A percentile compares a stretch with the other conserved stretches of the same genome.
These are phyloP conservation scores for Entonaema liquescens DNA, from an alignment of 495 filamentous ascomycete genomes.

Conservation along the genomic window DNA sequence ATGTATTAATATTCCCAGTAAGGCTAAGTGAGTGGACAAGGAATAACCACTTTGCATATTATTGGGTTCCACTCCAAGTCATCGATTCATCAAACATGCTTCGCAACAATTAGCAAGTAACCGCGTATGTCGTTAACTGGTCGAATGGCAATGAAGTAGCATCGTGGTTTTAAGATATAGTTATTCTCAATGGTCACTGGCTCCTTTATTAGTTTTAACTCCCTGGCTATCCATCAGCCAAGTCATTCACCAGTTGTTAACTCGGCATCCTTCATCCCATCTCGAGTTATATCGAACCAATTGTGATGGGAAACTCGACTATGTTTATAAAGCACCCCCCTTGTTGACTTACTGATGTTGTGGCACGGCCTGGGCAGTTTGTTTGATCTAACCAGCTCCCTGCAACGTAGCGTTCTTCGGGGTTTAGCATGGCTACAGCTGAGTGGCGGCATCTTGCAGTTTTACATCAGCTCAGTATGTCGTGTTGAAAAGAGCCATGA, in stretches of 20 bases:
- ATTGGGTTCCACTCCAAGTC: constrained; percentile 21
- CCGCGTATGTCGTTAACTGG: constrained; percentile 15
- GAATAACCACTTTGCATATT: constrained; percentile 16
- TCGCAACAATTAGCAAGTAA: neutral
- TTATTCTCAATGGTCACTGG: constrained; percentile 19
- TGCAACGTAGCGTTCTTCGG: constrained; percentile 34
- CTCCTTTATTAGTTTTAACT: constrained; percentile 9
- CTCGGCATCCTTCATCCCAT: constrained; percentile 27
- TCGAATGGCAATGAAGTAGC: constrained; percentile 14
- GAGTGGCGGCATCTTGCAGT: constrained; percentile 35
- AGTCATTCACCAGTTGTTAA: constrained; percentile 33
- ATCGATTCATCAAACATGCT: constrained; percentile 6
- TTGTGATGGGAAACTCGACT: constrained; percentile 8
- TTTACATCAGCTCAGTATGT: constrained; percentile 26
- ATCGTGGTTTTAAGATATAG: neutral
- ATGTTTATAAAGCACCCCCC: neutral
- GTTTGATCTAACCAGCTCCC: constrained; percentile 27
- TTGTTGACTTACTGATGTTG: constrained; percentile 33
- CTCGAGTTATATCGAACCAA: constrained; percentile 27
- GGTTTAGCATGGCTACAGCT: constrained; percentile 22
- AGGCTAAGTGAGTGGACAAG: constrained; percentile 3
- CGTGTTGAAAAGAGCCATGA: neutral
- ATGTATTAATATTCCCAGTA: neutral
- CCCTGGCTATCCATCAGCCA: constrained; percentile 23
- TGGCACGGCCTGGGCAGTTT: constrained; percentile 30